These are phyloP conservation scores for Lipomyces kockii DNA, from an alignment of 805 yeast genomes.

Conservation along the genomic window DNA sequence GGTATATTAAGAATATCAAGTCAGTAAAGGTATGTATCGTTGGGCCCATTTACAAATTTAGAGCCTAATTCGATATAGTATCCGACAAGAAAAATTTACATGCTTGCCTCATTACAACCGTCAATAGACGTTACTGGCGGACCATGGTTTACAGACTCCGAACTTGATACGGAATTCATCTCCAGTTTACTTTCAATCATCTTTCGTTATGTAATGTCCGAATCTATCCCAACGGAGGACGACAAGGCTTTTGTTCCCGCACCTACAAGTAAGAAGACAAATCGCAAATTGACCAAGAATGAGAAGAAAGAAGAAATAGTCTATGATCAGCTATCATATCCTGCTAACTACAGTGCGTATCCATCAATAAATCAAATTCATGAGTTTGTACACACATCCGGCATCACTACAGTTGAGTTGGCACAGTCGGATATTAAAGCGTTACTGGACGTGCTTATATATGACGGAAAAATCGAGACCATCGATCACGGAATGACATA, in stretches of 20 bases:
- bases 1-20: constrained; percentile 86
- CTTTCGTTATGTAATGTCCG: constrained; percentile 82
- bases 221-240: constrained; percentile 62
- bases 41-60: background rate
- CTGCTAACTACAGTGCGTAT: constrained; percentile 63
- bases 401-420: constrained; percentile 82
- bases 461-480: constrained; percentile 79
- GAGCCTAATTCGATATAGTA: constrained; percentile 43
- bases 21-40: constrained; percentile 62
- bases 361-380: constrained; percentile 76
- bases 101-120: constrained; percentile 92
- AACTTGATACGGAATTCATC: constrained; percentile 90
- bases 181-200: constrained; percentile 80
- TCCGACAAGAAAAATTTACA: constrained; percentile 94
- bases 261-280: constrained; percentile 4
- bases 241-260: constrained; percentile 13
- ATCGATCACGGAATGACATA: constrained; percentile 64
- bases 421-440: constrained; percentile 73
- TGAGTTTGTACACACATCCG: constrained; percentile 70
- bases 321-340: constrained; percentile 55
- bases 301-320: constrained; percentile 41
- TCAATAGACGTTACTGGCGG: constrained; percentile 97
- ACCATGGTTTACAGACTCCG: constrained; percentile 98
- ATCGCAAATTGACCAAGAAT: constrained; percentile 9
- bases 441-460: constrained; percentile 83